phyloP scores from a whole-genome alignment of 305 asterid species.

The Rubia tinctorum region DNA sequence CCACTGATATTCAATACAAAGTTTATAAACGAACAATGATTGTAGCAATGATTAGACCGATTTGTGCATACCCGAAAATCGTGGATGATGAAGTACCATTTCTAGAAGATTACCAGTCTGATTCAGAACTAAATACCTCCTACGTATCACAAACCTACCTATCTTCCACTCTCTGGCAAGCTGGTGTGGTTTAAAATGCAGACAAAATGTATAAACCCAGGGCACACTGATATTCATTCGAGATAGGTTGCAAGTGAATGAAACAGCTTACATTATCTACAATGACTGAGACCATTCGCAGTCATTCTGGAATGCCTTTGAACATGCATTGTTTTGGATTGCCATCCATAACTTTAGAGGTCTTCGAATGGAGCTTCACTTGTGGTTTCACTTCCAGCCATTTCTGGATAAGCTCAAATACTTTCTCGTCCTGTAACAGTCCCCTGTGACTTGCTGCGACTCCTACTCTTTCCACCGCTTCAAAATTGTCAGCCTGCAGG shows the following conservation, averaged over 20 bases:
- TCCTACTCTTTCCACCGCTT: slow-evolving; percentile 72
- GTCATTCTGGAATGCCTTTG: not conserved
- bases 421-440: slow-evolving; percentile 42
- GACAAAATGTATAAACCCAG: not conserved
- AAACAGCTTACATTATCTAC: not conserved
- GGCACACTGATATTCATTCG: not conserved
- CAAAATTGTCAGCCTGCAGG: slow-evolving; percentile 59
- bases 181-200: not conserved
- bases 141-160: not conserved
- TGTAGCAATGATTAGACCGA: not conserved
- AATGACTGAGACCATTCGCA: not conserved
- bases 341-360: slow-evolving; percentile 51
- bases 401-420: slow-evolving; percentile 43
- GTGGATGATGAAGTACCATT: not conserved
- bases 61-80: not conserved
- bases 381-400: slow-evolving; percentile 52
- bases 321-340: not conserved
- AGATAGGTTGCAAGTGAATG: not conserved
- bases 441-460: slow-evolving; percentile 52
- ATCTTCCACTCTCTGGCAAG: not conserved
- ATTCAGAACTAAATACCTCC: not conserved
- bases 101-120: not conserved
- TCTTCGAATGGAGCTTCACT: slow-evolving; percentile 28
- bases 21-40: not conserved
- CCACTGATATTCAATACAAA: not conserved